Base-by-base conservation (phyloP, 371 early-diverging fungal genomes). In the Apophysomyces ossiformis region DNA sequence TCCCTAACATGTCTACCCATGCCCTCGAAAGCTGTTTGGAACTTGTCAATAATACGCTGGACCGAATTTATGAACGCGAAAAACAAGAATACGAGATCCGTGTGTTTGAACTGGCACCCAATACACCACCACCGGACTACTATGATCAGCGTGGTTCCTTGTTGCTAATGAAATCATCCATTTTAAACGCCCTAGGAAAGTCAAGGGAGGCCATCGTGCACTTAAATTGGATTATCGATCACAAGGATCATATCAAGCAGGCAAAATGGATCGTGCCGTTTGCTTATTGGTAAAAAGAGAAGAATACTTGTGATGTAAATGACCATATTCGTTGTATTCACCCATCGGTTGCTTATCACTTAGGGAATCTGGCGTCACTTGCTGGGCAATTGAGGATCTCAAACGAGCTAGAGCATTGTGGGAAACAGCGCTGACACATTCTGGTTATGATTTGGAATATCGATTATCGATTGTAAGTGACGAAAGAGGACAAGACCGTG, bases 181-280 rank as follows among this genome's bases (percentile, higher is more conserved):
- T 79, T 9, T 66, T 74, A 13, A 83, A 81, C 47, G 65, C 79
- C 1, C 60, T 80, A 11, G 69, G 70, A 35, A 69, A 74, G 32
- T 67, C 50, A 18, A 64, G 67, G 4, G 84, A 83, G 37, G 73
- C 77, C 13, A 79, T 83, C 61, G 69, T 74, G 38, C 81, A 83
- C 62, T 57, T 87, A 54, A 83, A 81, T 47, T 89, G 89, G 89
- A 81, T 89, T 26, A 65, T 87, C 59, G 89, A 87, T 59, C 77
- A 86, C 58, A 74, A 77, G 37, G 73, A 74, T 36, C 80, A 77
- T 59, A 80, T 85, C 56, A 71, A 68, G 21, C 73, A 83, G 18
- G 79, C 85, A 36, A 84, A 79, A 41, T 89, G 87, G 86, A 69
- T 87, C 8, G 74, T 84, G 7, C 89, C 89, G 8, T 89, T 85